Evolutionary conservation across 306 rosid species (phyloP).

Genomic region (Cicer judaicum): DNA sequence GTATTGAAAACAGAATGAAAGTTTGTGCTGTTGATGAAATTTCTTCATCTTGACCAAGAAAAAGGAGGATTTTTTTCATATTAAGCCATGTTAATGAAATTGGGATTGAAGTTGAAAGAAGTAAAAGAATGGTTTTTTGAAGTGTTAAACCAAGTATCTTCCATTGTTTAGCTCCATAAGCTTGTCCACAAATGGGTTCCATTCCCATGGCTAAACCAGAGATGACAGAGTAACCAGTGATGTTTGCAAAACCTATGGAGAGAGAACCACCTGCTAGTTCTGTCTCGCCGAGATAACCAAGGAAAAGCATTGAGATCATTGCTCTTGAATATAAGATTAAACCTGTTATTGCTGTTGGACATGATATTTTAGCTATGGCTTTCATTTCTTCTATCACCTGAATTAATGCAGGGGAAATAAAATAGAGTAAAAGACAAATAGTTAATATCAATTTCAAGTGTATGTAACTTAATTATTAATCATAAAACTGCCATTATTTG

Average conservation of each 20-base stretch:
- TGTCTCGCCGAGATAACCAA: constrained; percentile 86
- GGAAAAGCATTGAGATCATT: constrained; percentile 96
- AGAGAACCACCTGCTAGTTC: constrained; percentile 96
- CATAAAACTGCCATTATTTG: constrained; percentile 12
- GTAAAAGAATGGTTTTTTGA: constrained; percentile 82
- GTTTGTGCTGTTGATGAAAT: constrained; percentile 82
- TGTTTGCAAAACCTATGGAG: constrained; percentile 91
- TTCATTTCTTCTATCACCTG: constrained; percentile 83
- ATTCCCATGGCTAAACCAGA: constrained; percentile 98
- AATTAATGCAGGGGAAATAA: neutral
- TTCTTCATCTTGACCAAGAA: constrained; percentile 81
- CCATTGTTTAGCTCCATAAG: constrained; percentile 82
- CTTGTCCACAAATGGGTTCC: constrained; percentile 99
- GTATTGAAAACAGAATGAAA: constrained; percentile 79
- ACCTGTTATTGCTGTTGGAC: constrained; percentile 81
- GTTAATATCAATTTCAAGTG: neutral
- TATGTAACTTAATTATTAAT: neutral
- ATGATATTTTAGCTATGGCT: constrained; percentile 84
- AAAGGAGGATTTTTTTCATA: constrained; percentile 72
- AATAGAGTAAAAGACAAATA: neutral
- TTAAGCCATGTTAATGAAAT: constrained; percentile 82
- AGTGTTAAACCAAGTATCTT: constrained; percentile 81
- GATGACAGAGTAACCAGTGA: constrained; percentile 95
- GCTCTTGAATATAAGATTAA: constrained; percentile 80
- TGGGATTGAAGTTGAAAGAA: constrained; percentile 77